These are phyloP conservation scores for Trifolium subterraneum DNA, from an alignment of 306 rosid species.

Conservation along the genomic window DNA sequence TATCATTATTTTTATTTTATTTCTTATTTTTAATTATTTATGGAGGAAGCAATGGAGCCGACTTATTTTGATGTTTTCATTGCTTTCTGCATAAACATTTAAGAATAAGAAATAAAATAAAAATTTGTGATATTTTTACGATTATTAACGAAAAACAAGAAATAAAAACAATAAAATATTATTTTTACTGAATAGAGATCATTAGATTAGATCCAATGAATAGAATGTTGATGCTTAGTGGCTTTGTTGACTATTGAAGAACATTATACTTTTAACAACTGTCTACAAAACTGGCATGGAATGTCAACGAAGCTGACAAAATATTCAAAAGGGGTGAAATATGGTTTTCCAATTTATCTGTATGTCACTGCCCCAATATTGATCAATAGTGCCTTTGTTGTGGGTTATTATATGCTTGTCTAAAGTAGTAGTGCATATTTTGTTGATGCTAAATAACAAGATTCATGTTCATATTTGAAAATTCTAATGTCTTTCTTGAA, in stretches of 20 bases:
- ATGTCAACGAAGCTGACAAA: constrained; percentile 42
- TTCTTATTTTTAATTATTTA: constrained; percentile 3
- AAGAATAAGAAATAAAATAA: constrained; percentile 11
- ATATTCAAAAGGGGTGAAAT: constrained; percentile 30
- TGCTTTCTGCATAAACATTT: neutral
- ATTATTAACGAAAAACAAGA: constrained; percentile 1
- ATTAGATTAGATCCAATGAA: constrained; percentile 32
- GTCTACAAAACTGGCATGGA: constrained; percentile 32
- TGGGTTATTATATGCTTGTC: neutral
- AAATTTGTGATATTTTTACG: neutral
- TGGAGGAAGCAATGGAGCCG: constrained; percentile 10
- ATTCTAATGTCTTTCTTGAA: neutral
- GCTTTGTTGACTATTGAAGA: constrained; percentile 36
- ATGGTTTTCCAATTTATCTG: constrained; percentile 30
- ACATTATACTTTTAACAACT: constrained; percentile 22
- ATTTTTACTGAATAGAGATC: neutral
- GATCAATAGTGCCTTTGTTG: constrained; percentile 20
- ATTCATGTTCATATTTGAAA: neutral
- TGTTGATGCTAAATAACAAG: neutral
- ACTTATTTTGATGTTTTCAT: constrained; percentile 16
- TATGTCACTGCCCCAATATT: constrained; percentile 14
- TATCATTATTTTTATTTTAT: neutral
- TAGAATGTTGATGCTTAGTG: constrained; percentile 19
- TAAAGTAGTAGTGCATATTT: neutral
- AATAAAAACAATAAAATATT: constrained; percentile 10